phyloP scores from a whole-genome alignment of 164 flowering plant genomes.

The Nelumbo lutea region DNA sequence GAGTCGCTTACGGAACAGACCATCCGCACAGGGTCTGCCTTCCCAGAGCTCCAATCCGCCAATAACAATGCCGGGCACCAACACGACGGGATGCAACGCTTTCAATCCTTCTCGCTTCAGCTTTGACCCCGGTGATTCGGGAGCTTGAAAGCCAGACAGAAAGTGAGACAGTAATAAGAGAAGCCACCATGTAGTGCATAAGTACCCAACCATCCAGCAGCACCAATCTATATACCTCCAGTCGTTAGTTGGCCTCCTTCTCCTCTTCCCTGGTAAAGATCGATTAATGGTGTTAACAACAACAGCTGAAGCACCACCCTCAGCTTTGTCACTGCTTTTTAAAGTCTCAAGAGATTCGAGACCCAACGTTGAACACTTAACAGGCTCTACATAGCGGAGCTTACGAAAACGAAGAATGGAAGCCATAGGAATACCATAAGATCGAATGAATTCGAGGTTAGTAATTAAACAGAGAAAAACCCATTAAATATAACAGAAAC shows the following conservation, averaged over 20 bases:
- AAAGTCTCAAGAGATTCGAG: conserved; percentile 20
- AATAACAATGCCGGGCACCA: conserved; percentile 69
- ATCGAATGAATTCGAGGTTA: no score
- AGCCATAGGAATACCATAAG: conserved; percentile 25
- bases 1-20: conserved; percentile 63
- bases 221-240: conserved; percentile 65
- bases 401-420: conserved; percentile 54
- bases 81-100: conserved; percentile 56
- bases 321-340: conserved; percentile 19
- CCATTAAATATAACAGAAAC: conserved; percentile 13
- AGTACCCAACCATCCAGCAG: conserved; percentile 58
- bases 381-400: conserved; percentile 46
- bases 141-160: conserved; percentile 36
- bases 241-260: conserved; percentile 22
- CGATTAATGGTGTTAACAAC: conserved; percentile 1
- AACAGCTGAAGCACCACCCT: background rate
- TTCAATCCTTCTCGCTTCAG: conserved; percentile 47
- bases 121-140: conserved; percentile 51
- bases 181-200: conserved; percentile 76
- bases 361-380: conserved; percentile 23
- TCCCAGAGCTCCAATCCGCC: conserved; percentile 78
- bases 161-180: conserved; percentile 44
- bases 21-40: conserved; percentile 66
- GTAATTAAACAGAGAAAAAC: background rate
- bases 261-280: conserved; percentile 12